Evolutionary conservation across 1,284 basidiomycete species (phyloP), one percentile per base, ranked within the genome.

Genomic region (Anthracocystis setariae): DNA sequence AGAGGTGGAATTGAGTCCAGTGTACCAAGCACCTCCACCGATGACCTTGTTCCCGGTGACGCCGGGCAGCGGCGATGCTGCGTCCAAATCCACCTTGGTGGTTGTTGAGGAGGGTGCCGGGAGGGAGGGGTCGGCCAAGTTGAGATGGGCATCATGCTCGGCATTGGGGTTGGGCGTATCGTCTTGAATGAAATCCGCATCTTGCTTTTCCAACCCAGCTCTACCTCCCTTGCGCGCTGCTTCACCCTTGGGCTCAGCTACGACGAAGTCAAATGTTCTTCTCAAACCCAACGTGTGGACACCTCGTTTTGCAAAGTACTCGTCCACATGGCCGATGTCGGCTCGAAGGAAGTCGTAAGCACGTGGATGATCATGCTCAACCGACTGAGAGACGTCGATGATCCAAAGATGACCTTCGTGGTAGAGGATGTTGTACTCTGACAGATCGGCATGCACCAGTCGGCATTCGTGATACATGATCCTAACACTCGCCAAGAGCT

Each of bases 331-430:
- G 73, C 89, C 90, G 48, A 99, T 87, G 84, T 99, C 96, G 39
- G 88, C 90, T 27, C 95, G 90, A 45, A 99, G 86, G 84, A 99
- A 99, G 83, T 99, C 95, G 50, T 77, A 81, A 8, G 81, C 93
- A 37, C 90, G 87, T 0, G 95, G 95, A 80, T 99, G 96, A 83
- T 98, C 95, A 79, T 98, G 94, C 81, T 99, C 96, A 40, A 99
- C 95, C 54, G 92, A 94, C 84, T 99, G 96, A 3, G 93, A 96
- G 63, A 99, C 96, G 83, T 99, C 96, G 84, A 99, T 98, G 79
- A 98, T 91, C 85, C 89, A 94, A 15, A 97, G 87, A 80, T 94
- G 92, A 1, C 73, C 77, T 13, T 85, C 71, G 77, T 88, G 88
- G 62, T 86, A 87, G 88, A 99, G 87, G 71, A 99, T 90, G 82